Evolutionary conservation across 176 grass and related monocot genomes (phyloP).

Genomic region (maize (Zea mays)): DNA sequence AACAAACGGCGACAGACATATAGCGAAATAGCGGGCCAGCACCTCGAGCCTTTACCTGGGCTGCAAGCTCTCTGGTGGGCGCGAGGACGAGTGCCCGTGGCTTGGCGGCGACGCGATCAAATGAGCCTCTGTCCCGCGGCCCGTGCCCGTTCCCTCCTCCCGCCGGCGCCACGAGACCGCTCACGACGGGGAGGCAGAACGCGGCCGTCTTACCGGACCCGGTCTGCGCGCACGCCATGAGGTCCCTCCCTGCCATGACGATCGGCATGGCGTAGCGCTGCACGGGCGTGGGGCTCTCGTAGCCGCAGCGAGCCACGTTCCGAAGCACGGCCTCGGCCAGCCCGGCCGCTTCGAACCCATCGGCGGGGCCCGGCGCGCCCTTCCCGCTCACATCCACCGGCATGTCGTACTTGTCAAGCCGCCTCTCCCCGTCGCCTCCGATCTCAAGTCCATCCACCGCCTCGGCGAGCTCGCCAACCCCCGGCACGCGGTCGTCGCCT

Average conservation of each 20-base stretch:
- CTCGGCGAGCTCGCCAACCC: background rate
- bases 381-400: constrained; percentile 67
- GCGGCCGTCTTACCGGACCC: constrained; percentile 90
- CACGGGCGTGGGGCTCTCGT: constrained; percentile 62
- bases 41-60: constrained; percentile 43
- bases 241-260: constrained; percentile 50
- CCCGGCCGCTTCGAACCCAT: constrained; percentile 56
- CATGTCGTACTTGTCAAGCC: constrained; percentile 64
- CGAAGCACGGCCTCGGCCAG: constrained; percentile 57
- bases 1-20: background rate
- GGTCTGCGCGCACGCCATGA: constrained; percentile 88
- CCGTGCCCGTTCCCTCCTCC: background rate
- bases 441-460: constrained; percentile 28
- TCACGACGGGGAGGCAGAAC: constrained; percentile 76
- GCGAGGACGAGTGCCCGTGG: constrained; percentile 69
- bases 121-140: background rate
- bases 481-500: background rate
- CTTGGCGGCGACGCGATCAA: constrained; percentile 26
- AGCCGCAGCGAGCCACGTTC: constrained; percentile 60
- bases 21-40: background rate
- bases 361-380: constrained; percentile 49
- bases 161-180: background rate
- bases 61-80: constrained; percentile 74
- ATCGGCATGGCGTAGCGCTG: constrained; percentile 86
- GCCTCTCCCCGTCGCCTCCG: constrained; percentile 2